Evolutionary conservation across 2,329 filamentous ascomycete genomes (phyloP).

Genomic region (Hirsutella thompsonii): DNA sequence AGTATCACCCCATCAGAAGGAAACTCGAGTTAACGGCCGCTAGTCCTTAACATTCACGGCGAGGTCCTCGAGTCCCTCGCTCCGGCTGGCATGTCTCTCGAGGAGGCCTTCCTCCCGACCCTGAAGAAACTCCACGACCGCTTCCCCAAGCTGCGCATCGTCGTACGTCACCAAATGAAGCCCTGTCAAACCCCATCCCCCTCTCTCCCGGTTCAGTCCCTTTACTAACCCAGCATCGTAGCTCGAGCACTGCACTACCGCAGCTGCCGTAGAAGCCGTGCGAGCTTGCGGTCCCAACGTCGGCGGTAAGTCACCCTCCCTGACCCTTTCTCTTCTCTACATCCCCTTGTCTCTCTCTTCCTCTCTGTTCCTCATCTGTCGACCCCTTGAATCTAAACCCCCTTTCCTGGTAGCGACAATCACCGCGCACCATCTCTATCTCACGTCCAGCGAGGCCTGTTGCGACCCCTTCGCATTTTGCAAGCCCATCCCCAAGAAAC

Average conservation of each 20-base stretch:
- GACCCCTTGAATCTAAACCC: no score
- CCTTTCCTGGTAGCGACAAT: conserved; percentile 38
- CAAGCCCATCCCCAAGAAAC: conserved; percentile 66
- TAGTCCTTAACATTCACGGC: conserved; percentile 89
- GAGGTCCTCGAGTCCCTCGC: conserved; percentile 42
- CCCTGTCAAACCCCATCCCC: no score
- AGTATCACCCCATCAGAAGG: no score
- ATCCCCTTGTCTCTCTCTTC: no score
- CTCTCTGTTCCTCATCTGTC: no score
- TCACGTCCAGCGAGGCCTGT: conserved; percentile 52
- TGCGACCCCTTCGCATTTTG: conserved; percentile 43
- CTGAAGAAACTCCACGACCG: conserved; percentile 57
- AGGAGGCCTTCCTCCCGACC: conserved; percentile 63
- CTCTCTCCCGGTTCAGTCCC: no score
- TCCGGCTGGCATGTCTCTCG: conserved; percentile 20
- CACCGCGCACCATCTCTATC: conserved; percentile 74
- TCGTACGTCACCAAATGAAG: no score
- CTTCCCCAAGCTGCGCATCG: conserved; percentile 60
- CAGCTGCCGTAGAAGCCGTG: conserved; percentile 68
- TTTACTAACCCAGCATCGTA: no score
- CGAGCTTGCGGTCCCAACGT: conserved; percentile 65
- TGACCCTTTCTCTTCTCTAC: no score
- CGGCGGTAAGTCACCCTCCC: conserved; percentile 25
- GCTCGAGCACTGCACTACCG: conserved; percentile 80
- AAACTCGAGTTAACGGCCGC: no score